Percentiles rank a stretch among this genome's conserved stretches.
These are phyloP conservation scores for Pholiota conissans DNA, from an alignment of 768 basidiomycete species.

Conservation along the genomic window DNA sequence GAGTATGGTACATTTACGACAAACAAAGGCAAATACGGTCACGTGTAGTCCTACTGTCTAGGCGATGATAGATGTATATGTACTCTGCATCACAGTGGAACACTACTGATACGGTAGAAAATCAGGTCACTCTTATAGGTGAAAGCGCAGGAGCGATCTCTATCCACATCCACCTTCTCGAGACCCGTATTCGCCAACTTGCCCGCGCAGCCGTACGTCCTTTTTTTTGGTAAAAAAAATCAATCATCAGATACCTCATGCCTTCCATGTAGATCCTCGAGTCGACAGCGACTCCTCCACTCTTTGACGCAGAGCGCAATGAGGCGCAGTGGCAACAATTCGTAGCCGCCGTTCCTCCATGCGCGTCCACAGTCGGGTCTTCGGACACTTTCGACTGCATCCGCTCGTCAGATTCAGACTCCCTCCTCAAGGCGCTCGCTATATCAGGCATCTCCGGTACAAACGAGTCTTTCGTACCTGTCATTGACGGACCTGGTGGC, in stretches of 20 bases:
- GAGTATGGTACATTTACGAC: too few species aligned
- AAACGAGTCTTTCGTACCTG: slow-evolving; percentile 21
- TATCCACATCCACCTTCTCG: slow-evolving; percentile 33
- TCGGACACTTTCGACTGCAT: slow-evolving; percentile 33
- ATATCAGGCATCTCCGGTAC: slow-evolving; percentile 5
- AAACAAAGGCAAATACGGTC: too few species aligned
- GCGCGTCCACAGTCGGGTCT: slow-evolving; percentile 17
- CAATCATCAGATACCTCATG: not conserved
- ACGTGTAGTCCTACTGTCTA: too few species aligned
- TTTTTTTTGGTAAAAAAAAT: too few species aligned
- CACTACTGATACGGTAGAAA: too few species aligned
- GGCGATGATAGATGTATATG: too few species aligned
- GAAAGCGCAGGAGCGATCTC: slow-evolving; percentile 50
- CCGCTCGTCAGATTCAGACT: slow-evolving; percentile 7
- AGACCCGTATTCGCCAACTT: slow-evolving; percentile 24
- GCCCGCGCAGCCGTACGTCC: slow-evolving; percentile 29
- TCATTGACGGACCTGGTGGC: slow-evolving; percentile 39
- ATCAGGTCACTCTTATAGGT: slow-evolving; percentile 52
- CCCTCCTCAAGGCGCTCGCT: slow-evolving; percentile 6
- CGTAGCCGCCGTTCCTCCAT: slow-evolving; percentile 30
- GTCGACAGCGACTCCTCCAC: slow-evolving; percentile 29
- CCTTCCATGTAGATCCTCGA: slow-evolving; percentile 33
- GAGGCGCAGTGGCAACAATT: slow-evolving; percentile 34
- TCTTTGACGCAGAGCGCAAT: slow-evolving; percentile 27
- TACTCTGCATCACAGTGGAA: too few species aligned